Evolutionary conservation across 352 stramenopile species (phyloP), one percentile per base, ranked within the genome.

Genomic region (Pythium pyrilobum): DNA sequence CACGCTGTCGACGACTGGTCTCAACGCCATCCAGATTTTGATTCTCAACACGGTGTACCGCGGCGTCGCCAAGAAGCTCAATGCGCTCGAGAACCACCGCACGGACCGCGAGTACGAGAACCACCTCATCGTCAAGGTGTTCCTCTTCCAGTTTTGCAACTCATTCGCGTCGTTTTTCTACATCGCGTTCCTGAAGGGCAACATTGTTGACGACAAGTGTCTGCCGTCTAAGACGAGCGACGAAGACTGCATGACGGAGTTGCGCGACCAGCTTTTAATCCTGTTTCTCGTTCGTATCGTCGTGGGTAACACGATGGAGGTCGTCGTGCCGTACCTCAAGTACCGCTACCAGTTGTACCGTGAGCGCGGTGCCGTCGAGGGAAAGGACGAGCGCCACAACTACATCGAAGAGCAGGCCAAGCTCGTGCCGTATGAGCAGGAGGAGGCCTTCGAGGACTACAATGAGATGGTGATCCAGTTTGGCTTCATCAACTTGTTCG

Each of bases 161-260:
- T 97, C 96, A 52, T 98, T 98, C 52, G 89, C 92, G n/a, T 97
- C 90, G 21, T 91, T 98, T 34, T 98, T 98, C 65, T 99, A 98
- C 73, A 98, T 94, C 24, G 83, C 77, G 15, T 94, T 92, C 45
- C 25, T 90, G 6, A 91, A 91, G 62, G 45, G 52, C 8, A 27
- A 34, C 21, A 45, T 59, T 4, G 56, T 66, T 0, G 74, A 90
- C 45, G 50, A 87, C 40, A 75, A 79, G n/a, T 98, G 96, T 25
- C 21, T 62, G 34, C 29, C 44, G 23, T 57, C 50, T 2, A 20
- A 11, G 3, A 47, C 32, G 32, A 64, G 97, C 47, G 69, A 87
- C 34, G 64, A 88, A 36, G 73, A 88, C 38, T 91, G 80, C 25
- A 82, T 98, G 70, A 52, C 85, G n/a, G 83, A 97, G 39, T 76